Evolutionary conservation across 176 grass and related monocot genomes (phyloP), one percentile per base, ranked within the genome.

Genomic region (Carex myosuroides): DNA sequence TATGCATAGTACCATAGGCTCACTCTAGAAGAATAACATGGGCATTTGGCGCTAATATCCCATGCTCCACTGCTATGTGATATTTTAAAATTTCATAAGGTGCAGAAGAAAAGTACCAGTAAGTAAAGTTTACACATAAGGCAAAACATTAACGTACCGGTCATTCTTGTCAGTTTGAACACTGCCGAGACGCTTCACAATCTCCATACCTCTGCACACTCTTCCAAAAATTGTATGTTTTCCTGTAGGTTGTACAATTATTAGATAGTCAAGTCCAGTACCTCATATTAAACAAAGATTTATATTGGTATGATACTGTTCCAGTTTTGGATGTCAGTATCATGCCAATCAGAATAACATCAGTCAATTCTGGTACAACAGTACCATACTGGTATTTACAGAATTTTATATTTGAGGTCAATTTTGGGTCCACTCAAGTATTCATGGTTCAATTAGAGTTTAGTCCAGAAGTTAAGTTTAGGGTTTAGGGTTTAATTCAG

Each of bases 191-290:
- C 92, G 88, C 83, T 98, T 98, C 58, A 95, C 75, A 57, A 98
- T 93, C 82, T 95, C 95, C 86, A 98, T 98, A 82, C 91, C 95
- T 71, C 76, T 89, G 87, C 89, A 91, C 32, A 98, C 86, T 90
- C 95, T 91, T 56, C 95, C 92, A 60, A 98, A 98, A 81, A 98
- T 93, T 62, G 92, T 95, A 91, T 98, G 95, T 84, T 98, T 98
- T 72, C 92, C 92, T 98, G 88, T 57, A 72, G 86, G 32, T 85
- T 68, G 30, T 66, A 30, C 14, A 53, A 33, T 79, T 17, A 57
- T 12, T 35, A 32, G 68, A 70, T 61, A 52, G 7, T 70, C 4
- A 66, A 42, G 3, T 29, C 5, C 2, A 9, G 29, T 26, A 62
- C 33, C 67, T 21, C 4, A 53, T 46, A 11, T 48, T 72, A 22